Evolutionary conservation across 805 yeast genomes (phyloP), one percentile per base, ranked within the genome.

Genomic region (Candida boidinii): DNA sequence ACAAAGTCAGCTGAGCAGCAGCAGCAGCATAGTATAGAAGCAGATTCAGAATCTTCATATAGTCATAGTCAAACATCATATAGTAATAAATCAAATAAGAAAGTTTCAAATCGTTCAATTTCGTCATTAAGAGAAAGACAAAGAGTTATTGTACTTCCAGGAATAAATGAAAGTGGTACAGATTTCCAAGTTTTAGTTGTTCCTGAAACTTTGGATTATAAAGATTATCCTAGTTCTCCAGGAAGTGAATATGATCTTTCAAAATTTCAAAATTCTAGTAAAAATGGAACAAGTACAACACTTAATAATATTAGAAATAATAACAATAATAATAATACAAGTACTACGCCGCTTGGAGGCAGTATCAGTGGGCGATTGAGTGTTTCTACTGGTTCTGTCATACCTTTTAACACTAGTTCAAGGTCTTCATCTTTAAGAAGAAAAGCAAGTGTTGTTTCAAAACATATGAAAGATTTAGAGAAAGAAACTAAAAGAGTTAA

Each of bases 361-460:
- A 27, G 36, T 9, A 15, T 33, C 10, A 28, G 28, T 8, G 27
- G 17, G 14, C 10, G 13, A 8, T 7, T n/a, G 15, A n/a, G 25
- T 12, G 29, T 23, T n/a, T 29, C 13, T 14, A 19, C 32, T 7
- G 23, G n/a, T 8, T 5, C 26, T n/a, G 30, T 41, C 9, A 4
- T 26, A 20, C 41, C 42, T 19, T 42, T 34, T 30, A 38, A 35
- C 13, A 23, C 23, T 8, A 16, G 26, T 11, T 36, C 42, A 11
- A 31, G 42, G 14, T 13, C 37, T n/a, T 32, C 30, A 11, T 28
- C 45, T 3, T 23, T 42, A 11, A 28, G 41, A 33, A 33, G 46
- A 34, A 28, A 35, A 17, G 28, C 28, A 17, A n/a, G n/a, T n/a
- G n/a, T n/a, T n/a, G n/a, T n/a, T n/a, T n/a, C n/a, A 30, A 33